Base-by-base conservation (phyloP, 805 yeast species). In the Phaffomyces antillensis region DNA sequence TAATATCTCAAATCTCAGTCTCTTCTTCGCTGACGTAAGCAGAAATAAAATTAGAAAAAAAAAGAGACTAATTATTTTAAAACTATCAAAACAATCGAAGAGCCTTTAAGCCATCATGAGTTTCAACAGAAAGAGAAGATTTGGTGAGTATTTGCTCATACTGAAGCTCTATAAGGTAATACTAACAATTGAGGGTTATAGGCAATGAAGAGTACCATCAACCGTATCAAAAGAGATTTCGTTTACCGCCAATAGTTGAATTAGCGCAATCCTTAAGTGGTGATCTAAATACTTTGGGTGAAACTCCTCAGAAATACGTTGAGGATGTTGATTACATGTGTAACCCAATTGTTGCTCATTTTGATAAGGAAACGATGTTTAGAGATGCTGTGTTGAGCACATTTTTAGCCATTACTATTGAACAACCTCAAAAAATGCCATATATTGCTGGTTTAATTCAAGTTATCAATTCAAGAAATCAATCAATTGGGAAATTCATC, bases 341-440 rank as follows among this genome's bases (percentile, higher is more conserved):
- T 33, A 77, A 73, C 43, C 85, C 86, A 1, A 79, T 83, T 36
- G 77, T 76, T 36, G 77, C 76, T 32, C 86, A 81, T 54, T 77
- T 80, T 55, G 86, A 77, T 51, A 73, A 71, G 50, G 81, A 81
- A 44, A 81, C 76, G 47, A 71, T 71, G 42, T 76, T 83, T 50
- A 71, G 86, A 47, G 66, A 65, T 31, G 77, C 83, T 4, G 66
- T 86, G 18, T 64, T 86, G 47, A 71, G 73, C 40, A 84, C 86
- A 2, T 58, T 89, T 24, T 73, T 75, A 44, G 86, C 95, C 3
- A 75, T 86, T 37, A 71, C 83, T 11, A 65, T 76, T 26, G 98
- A 93, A 63, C 96, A 91, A 63, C 98, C 99, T 0, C 96, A 90
- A 51, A 93, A 90, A 61, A 76, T 83, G 47, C 78, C 82, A 13